Conservation (phyloP, 2,329 filamentous ascomycete species). For the Colletotrichum abscissum region DNA sequence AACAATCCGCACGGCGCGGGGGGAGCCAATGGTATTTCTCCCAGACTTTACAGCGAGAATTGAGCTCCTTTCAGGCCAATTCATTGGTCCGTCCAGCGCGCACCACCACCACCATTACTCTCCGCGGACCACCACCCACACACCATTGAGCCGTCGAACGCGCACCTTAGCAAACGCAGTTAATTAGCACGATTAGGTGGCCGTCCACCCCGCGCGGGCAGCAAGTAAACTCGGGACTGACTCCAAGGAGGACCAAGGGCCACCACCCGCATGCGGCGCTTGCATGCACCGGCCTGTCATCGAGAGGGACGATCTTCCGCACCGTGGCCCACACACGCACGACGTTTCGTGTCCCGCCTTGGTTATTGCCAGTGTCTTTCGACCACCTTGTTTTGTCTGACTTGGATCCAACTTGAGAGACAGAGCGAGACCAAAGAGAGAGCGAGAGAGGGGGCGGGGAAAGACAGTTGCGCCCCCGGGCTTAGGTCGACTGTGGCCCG, state of each 20-base stretch:
- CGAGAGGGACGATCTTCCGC: constrained; percentile 33
- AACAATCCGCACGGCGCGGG: background rate
- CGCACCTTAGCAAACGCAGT: too few species aligned
- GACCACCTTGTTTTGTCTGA: background rate
- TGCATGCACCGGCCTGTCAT: constrained; percentile 33
- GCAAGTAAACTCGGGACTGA: background rate
- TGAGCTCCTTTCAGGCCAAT: constrained; percentile 2
- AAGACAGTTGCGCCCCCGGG: background rate
- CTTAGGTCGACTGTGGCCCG: background rate
- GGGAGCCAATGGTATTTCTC: background rate
- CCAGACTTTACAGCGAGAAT: constrained; percentile 35
- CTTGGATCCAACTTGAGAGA: background rate
- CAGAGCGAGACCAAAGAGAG: background rate
- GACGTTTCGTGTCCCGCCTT: constrained; percentile 34
- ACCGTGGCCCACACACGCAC: constrained; percentile 26
- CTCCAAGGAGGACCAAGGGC: background rate
- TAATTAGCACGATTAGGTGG: too few species aligned
- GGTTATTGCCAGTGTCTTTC: constrained; percentile 1
- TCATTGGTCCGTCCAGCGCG: constrained; percentile 23
- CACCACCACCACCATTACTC: background rate
- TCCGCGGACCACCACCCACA: background rate
- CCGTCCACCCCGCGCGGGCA: background rate
- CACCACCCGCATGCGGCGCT: constrained; percentile 24
- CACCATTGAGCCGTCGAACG: background rate
- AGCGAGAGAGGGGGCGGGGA: background rate